Evolutionary conservation across 2,329 filamentous ascomycete species (phyloP), one percentile per base, ranked within the genome.

Genomic region (Blastomyces gilchristii): DNA sequence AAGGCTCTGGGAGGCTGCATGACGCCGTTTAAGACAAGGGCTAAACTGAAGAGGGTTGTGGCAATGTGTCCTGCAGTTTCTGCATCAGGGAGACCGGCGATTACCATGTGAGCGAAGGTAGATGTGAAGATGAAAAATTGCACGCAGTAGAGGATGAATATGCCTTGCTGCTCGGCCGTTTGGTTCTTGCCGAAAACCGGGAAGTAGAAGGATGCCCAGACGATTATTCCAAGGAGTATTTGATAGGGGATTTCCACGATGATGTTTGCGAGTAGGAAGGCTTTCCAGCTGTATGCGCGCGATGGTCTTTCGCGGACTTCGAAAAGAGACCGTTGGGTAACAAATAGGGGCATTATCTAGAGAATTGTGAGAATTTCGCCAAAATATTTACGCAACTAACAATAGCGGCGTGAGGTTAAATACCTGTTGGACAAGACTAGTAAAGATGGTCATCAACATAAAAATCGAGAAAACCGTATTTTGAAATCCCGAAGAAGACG

Each of bases 401-500:
- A 16, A 52, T 83, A 50, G 83, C 69, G 90, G 90, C 69, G 89
- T 82, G 50, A 84, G 89, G n/a, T 84, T 75, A 43, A 70, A 68
- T 66, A 77, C 74, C 67, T 81, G 81, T 67, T 84, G 80, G 0
- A 82, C 80, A 22, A 84, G 70, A 3, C 79, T 80, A 1, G 82
- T 81, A 71, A 84, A 84, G 47, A 82, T 78, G 2, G 78, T 77
- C 67, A 79, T 79, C 61, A 93, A 77, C 82, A 93, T 89, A 81
- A 95, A 95, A 67, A 94, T 88, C 71, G 86, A 83, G 73, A 95
- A 95, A 81, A 93, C 87, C 69, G 92, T 88, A 77, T 94, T 92
- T 75, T 93, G 89, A 14, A 95, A 80, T 61, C 90, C 91, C 71
- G 91, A 88, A 52, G 87, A 83, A 11, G 84, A 86, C 76, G 87